These are phyloP conservation scores for Geosmithia putterillii DNA, from an alignment of 2,329 filamentous ascomycete species.

Conservation along the genomic window DNA sequence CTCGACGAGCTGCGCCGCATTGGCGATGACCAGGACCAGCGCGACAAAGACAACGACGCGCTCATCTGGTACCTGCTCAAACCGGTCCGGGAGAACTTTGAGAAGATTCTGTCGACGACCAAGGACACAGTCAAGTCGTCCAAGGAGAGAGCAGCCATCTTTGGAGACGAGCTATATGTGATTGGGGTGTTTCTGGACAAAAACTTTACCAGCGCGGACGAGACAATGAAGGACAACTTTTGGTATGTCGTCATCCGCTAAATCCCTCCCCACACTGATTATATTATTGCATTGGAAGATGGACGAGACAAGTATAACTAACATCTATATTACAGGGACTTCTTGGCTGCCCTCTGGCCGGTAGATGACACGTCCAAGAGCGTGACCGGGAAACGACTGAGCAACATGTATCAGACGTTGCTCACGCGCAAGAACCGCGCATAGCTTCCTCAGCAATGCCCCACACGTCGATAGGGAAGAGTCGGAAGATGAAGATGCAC, in stretches of 20 bases:
- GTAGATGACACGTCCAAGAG: conserved; percentile 30
- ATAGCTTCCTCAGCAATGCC: no score
- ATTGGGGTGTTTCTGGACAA: conserved; percentile 51
- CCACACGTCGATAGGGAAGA: no score
- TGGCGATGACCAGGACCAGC: conserved; percentile 36
- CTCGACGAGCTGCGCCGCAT: conserved; percentile 31
- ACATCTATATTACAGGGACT: conserved; percentile 19
- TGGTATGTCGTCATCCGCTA: conserved; percentile 24
- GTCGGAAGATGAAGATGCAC: no score
- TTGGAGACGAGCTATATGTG: conserved; percentile 46
- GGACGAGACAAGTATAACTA: no score
- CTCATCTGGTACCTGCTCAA: conserved; percentile 39
- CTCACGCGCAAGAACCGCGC: conserved; percentile 6
- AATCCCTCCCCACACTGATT: neutral
- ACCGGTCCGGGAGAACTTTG: conserved; percentile 47
- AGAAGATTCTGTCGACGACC: conserved; percentile 46
- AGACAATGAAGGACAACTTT: conserved; percentile 33
- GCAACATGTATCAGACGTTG: conserved; percentile 30
- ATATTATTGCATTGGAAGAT: no score
- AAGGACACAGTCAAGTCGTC: conserved; percentile 50
- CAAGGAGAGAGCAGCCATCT: conserved; percentile 47
- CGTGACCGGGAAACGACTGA: conserved; percentile 29
- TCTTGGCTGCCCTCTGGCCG: conserved; percentile 31
- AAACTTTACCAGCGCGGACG: conserved; percentile 25
- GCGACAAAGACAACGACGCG: conserved; percentile 29